Evolutionary conservation across 768 basidiomycete genomes (phyloP).

Genomic region (Mycena olivaceomarginata): DNA sequence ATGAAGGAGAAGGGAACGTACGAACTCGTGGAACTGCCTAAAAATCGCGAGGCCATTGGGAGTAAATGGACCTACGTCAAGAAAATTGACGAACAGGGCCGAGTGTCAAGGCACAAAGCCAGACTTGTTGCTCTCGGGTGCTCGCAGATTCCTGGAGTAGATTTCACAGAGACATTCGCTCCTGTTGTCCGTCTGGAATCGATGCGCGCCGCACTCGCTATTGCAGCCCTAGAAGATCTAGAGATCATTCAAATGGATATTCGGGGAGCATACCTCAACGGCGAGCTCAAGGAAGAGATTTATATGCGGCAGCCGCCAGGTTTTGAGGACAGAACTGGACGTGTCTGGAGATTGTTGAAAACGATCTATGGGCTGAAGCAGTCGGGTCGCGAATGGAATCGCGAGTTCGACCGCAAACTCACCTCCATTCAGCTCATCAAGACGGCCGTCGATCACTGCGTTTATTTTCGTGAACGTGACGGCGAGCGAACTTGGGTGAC

Average conservation of each 20-base stretch:
- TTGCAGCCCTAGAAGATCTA: conserved; percentile 25
- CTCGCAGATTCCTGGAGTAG: conserved; percentile 35
- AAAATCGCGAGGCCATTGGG: neutral
- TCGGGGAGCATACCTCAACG: conserved; percentile 29
- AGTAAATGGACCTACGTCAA: conserved; percentile 26
- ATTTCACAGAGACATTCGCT: conserved; percentile 6
- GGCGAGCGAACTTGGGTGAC: conserved; percentile 43
- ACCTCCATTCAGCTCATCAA: conserved; percentile 43
- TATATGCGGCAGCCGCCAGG: conserved; percentile 36
- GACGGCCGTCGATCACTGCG: conserved; percentile 47
- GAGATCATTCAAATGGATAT: conserved; percentile 33
- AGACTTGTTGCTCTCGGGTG: conserved; percentile 29
- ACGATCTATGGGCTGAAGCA: conserved; percentile 34
- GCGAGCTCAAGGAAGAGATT: conserved; percentile 30
- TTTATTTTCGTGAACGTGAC: conserved; percentile 37
- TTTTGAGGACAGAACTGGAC: conserved; percentile 26
- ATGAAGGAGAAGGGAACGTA: conserved; percentile 28
- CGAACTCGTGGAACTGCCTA: conserved; percentile 19
- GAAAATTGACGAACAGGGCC: conserved; percentile 17
- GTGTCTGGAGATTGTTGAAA: conserved; percentile 18
- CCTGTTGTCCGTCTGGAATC: conserved; percentile 21
- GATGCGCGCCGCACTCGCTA: conserved; percentile 7
- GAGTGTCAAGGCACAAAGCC: conserved; percentile 22
- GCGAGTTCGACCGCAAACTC: conserved; percentile 46
- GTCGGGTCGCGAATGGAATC: conserved; percentile 52